Evolutionary conservation across 805 yeast species (phyloP).

Genomic region (Saccharomyces mikatae): DNA sequence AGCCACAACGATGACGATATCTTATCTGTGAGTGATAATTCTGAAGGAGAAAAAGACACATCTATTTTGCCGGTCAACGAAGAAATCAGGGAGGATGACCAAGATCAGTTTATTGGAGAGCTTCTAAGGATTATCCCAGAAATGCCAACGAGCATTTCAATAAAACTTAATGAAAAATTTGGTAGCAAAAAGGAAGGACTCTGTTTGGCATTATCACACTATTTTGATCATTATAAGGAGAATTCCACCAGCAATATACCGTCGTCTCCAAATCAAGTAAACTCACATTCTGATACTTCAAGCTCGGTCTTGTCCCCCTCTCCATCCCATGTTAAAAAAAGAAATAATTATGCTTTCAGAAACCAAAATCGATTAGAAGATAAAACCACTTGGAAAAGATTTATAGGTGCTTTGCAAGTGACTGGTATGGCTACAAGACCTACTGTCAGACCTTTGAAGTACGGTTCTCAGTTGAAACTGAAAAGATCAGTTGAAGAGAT

Average conservation of each 20-base stretch:
- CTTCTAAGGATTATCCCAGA: slow-evolving; percentile 32
- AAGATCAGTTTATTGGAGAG: slow-evolving; percentile 25
- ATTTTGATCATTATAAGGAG: slow-evolving; percentile 27
- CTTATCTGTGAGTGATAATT: neutral
- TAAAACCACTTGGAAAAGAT: slow-evolving; percentile 33
- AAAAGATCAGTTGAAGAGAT: slow-evolving; percentile 29
- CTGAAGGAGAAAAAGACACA: slow-evolving; percentile 1
- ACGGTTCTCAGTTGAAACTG: slow-evolving; percentile 37
- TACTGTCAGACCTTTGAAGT: slow-evolving; percentile 37
- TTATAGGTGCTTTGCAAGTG: slow-evolving; percentile 52
- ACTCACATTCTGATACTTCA: neutral
- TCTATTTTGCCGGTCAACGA: neutral
- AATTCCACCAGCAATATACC: neutral
- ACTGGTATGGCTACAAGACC: slow-evolving; percentile 71
- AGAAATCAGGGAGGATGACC: slow-evolving; percentile 10
- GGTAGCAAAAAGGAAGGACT: slow-evolving; percentile 24
- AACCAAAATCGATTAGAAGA: slow-evolving; percentile 11
- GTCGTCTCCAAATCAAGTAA: neutral
- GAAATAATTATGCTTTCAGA: slow-evolving; percentile 1
- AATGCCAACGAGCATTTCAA: slow-evolving; percentile 18
- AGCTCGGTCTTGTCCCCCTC: neutral
- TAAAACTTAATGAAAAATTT: slow-evolving; percentile 24
- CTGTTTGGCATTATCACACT: slow-evolving; percentile 35
- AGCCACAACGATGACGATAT: neutral
- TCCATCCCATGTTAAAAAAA: slow-evolving; percentile 2